These are phyloP conservation scores for Trypanosoma grayi DNA, from an alignment of 208 protist genomes.

Conservation along the genomic window DNA sequence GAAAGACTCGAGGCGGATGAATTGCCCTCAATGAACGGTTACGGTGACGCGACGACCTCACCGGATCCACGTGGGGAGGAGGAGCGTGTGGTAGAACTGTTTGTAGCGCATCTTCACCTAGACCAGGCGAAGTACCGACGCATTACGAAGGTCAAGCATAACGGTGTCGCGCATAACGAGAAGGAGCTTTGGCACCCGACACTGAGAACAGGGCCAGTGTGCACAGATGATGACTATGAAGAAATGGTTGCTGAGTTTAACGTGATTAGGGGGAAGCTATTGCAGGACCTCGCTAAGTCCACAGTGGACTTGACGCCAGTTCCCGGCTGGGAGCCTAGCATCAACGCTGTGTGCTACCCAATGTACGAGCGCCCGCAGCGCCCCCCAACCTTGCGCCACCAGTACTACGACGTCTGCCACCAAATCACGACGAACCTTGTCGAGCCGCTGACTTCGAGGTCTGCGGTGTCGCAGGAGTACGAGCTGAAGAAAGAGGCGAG, in stretches of 20 bases:
- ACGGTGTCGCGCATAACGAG: background rate
- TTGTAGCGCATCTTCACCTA: constrained; percentile 72
- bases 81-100: constrained; percentile 32
- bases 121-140: constrained; percentile 32
- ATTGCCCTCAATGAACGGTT: background rate
- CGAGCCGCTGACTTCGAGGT: constrained; percentile 20
- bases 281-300: constrained; percentile 37
- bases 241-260: constrained; percentile 48
- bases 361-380: constrained; percentile 27
- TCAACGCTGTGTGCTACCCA: constrained; percentile 32
- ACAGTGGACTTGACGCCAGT: constrained; percentile 31
- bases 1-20: too few species aligned
- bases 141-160: background rate
- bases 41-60: background rate
- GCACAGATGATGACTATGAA: constrained; percentile 70
- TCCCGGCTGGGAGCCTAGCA: constrained; percentile 30
- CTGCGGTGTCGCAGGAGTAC: constrained; percentile 16
- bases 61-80: background rate
- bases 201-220: constrained; percentile 54
- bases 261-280: constrained; percentile 35
- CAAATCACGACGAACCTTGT: constrained; percentile 40
- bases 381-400: constrained; percentile 32
- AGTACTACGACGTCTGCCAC: constrained; percentile 39
- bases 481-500: constrained; percentile 41
- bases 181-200: constrained; percentile 39